These are phyloP conservation scores for Glycyrrhiza uralensis DNA, from an alignment of 306 rosid species.

Conservation along the genomic window DNA sequence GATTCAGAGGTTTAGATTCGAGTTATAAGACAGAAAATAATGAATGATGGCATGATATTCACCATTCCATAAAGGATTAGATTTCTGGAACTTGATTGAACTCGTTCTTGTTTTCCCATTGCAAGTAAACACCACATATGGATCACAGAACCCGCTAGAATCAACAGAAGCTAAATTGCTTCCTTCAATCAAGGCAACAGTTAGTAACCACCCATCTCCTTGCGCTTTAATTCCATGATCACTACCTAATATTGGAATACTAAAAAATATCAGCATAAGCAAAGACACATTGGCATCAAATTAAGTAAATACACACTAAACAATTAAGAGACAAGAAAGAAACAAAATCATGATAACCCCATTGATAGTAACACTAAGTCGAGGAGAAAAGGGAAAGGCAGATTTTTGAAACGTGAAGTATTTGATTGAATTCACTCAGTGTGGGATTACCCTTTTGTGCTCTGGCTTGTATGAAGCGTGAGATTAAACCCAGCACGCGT, in stretches of 20 bases:
- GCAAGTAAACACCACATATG: slow-evolving; percentile 90
- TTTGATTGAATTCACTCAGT: not conserved
- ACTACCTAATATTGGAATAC: slow-evolving; percentile 55
- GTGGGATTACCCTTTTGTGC: slow-evolving; percentile 61
- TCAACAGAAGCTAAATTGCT: slow-evolving; percentile 80
- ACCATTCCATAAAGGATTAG: slow-evolving; percentile 94
- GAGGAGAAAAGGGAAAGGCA: slow-evolving; percentile 12
- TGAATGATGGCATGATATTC: slow-evolving; percentile 20
- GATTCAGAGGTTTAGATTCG: not conserved
- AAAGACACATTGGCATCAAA: slow-evolving; percentile 3
- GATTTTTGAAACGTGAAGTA: not conserved
- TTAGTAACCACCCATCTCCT: slow-evolving; percentile 98
- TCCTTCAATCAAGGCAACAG: slow-evolving; percentile 96
- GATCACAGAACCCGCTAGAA: slow-evolving; percentile 85
- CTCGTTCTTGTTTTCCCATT: slow-evolving; percentile 94
- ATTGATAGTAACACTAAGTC: slow-evolving; percentile 13
- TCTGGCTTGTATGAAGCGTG: slow-evolving; percentile 94
- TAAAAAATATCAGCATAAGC: slow-evolving; percentile 21
- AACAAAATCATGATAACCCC: not conserved
- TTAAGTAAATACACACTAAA: not conserved
- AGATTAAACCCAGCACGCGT: slow-evolving; percentile 70
- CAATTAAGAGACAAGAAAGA: not conserved
- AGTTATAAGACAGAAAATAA: slow-evolving; percentile 9
- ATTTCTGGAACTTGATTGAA: slow-evolving; percentile 93
- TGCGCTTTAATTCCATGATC: slow-evolving; percentile 97